Conservation (phyloP, 768 basidiomycete species). For the Chalciporus pseudorubinellus region DNA sequence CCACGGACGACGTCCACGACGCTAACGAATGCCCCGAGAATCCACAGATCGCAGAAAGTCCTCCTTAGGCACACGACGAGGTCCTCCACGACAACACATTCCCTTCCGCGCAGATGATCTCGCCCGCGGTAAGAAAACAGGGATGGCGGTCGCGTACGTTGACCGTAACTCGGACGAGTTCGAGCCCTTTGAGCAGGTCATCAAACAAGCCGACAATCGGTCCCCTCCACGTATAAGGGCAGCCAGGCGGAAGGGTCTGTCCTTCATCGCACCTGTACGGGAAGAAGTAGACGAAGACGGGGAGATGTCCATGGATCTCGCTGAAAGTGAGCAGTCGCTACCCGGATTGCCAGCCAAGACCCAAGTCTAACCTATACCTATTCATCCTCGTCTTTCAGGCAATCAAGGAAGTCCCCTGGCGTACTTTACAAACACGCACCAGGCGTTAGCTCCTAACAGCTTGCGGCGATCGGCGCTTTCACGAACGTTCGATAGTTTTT, state of each 20-base stretch:
- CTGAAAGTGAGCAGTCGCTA: slow-evolving; percentile 57
- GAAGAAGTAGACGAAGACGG: slow-evolving; percentile 53
- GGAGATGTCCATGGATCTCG: slow-evolving; percentile 77
- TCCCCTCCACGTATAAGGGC: slow-evolving; percentile 56
- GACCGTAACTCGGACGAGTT: slow-evolving; percentile 78
- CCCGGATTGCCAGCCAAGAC: not conserved
- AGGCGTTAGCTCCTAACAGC: slow-evolving; percentile 40
- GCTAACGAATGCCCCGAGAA: slow-evolving; percentile 27
- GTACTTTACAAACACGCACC: slow-evolving; percentile 35
- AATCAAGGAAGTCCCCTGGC: slow-evolving; percentile 32
- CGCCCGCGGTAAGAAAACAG: slow-evolving; percentile 78
- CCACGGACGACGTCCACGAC: slow-evolving; percentile 4
- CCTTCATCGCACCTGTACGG: slow-evolving; percentile 30
- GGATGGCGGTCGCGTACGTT: slow-evolving; percentile 63
- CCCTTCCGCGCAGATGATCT: slow-evolving; percentile 79
- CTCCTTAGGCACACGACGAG: slow-evolving; percentile 49
- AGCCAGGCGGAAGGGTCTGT: slow-evolving; percentile 47
- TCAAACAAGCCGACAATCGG: slow-evolving; percentile 66
- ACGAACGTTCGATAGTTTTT: not conserved
- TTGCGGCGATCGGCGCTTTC: slow-evolving; percentile 28
- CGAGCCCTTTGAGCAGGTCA: slow-evolving; percentile 74
- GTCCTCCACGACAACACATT: slow-evolving; percentile 63
- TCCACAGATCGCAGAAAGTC: slow-evolving; percentile 31
- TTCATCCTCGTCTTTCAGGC: slow-evolving; percentile 17
- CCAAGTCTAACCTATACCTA: not conserved